Evolutionary conservation across 2,329 filamentous ascomycete genomes (phyloP).

Genomic region (Fusarium odoratissimum): DNA sequence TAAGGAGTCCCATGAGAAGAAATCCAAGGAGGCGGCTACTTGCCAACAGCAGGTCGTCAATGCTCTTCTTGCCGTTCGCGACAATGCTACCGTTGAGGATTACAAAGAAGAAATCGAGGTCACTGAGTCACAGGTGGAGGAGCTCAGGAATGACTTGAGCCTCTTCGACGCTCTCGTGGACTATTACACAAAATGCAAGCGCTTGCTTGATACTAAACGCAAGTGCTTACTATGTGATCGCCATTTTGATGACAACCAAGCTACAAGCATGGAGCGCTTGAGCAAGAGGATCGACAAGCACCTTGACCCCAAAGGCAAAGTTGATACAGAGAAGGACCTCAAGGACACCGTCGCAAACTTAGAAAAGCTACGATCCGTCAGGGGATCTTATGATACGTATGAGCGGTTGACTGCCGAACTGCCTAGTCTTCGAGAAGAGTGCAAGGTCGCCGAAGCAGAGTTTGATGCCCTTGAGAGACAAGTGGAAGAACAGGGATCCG

Average conservation of each 20-base stretch:
- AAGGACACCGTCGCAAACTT: slow-evolving; percentile 62
- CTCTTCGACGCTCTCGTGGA: slow-evolving; percentile 76
- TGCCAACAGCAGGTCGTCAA: slow-evolving; percentile 68
- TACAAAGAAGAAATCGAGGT: slow-evolving; percentile 63
- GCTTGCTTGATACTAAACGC: slow-evolving; percentile 73
- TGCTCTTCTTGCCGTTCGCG: slow-evolving; percentile 59
- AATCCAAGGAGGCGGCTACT: slow-evolving; percentile 69
- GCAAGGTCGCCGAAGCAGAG: slow-evolving; percentile 70
- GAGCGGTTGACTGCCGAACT: slow-evolving; percentile 77
- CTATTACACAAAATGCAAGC: slow-evolving; percentile 77
- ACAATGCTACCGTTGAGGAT: slow-evolving; percentile 63
- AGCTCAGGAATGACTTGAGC: slow-evolving; percentile 73
- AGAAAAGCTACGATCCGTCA: slow-evolving; percentile 70
- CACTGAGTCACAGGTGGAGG: slow-evolving; percentile 68
- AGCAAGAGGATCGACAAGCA: slow-evolving; percentile 74
- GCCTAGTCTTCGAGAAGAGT: slow-evolving; percentile 73
- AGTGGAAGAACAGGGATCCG: slow-evolving; percentile 75
- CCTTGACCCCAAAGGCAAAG: slow-evolving; percentile 70
- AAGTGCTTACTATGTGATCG: slow-evolving; percentile 82
- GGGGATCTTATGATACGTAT: slow-evolving; percentile 79
- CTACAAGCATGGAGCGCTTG: slow-evolving; percentile 70
- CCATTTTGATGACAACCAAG: slow-evolving; percentile 70
- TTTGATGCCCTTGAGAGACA: slow-evolving; percentile 68
- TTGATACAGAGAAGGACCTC: slow-evolving; percentile 71
- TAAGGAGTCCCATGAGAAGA: slow-evolving; percentile 73